Evolutionary conservation across 345 rosid species (phyloP), one percentile per base, ranked within the genome.

Genomic region (Erodium maritimum): DNA sequence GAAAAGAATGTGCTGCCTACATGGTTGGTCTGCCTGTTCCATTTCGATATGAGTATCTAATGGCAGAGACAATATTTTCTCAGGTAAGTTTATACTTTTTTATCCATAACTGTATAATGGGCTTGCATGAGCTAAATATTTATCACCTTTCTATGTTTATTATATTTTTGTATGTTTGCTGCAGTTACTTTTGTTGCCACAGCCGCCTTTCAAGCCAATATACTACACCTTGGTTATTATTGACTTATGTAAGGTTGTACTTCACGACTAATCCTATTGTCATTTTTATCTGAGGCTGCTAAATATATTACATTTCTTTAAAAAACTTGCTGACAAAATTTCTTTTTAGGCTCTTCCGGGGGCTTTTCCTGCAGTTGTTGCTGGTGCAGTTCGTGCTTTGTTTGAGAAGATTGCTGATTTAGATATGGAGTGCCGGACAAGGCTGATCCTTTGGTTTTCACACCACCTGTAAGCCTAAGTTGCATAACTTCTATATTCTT

Each of bases 311-410:
- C 2, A 42, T 42, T 42, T 9, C 12, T 13, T 12, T 29, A 29
- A 16, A 42, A 42, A 42, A 16, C 14, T 42, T 42, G 60, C 71
- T 75, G 73, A 80, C 67, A 13, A 46, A 50, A 75, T 56, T 66
- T 57, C 65, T 68, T 52, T 20, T 61, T 70, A 93, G 99, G 99
- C 99, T 77, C 99, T 93, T 71, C 97, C 99, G 58, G 99, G 97
- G 63, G 99, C 99, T 73, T 93, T 93, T 78, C 99, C 99, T 67
- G 91, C 97, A 67, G 99, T 93, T 74, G 95, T 93, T 58, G 99
- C 99, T 61, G 95, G 95, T 21, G 97, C 96, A 53, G 97, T 93
- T 60, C 96, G 97, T 71, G 91, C 88, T 33, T 91, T 93, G 61
- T 93, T 93, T 82, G 97, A 90, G 69, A 93, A 77, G 73, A 87